Conservation (phyloP, 23 red algal species). For the Gracilaria domingensis region DNA sequence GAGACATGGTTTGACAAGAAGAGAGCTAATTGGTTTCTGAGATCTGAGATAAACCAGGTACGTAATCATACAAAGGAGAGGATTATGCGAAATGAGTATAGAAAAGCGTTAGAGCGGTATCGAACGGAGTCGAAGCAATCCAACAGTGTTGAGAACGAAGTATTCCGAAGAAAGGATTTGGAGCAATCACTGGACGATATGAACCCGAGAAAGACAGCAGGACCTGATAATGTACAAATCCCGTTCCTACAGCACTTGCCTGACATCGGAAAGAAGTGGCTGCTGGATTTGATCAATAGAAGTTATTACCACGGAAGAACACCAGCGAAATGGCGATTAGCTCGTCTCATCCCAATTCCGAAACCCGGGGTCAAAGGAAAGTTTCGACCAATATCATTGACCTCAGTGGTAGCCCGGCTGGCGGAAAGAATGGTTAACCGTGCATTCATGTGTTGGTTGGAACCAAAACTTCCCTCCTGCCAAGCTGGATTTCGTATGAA, state of each 20-base stretch:
- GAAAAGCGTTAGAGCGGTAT: neutral
- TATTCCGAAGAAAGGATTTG: neutral
- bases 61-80: neutral
- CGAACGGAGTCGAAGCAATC: neutral
- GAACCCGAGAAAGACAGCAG: neutral
- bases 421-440: constrained; percentile 4
- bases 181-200: neutral
- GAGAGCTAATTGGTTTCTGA: neutral
- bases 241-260: neutral
- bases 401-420: neutral
- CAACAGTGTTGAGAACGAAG: neutral
- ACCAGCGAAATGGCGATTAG: neutral
- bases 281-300: neutral
- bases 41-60: neutral
- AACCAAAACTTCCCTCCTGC: neutral
- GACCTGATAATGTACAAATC: neutral
- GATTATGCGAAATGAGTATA: neutral
- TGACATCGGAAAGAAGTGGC: neutral
- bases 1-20: constrained; percentile 15
- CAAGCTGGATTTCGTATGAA: neutral
- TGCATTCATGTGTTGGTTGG: neutral
- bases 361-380: neutral
- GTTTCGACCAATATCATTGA: constrained; percentile 10
- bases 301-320: neutral
- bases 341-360: neutral